phyloP scores from a whole-genome alignment of 108 stramenopile genomes.

The Pseudonitzschia multiseries region DNA sequence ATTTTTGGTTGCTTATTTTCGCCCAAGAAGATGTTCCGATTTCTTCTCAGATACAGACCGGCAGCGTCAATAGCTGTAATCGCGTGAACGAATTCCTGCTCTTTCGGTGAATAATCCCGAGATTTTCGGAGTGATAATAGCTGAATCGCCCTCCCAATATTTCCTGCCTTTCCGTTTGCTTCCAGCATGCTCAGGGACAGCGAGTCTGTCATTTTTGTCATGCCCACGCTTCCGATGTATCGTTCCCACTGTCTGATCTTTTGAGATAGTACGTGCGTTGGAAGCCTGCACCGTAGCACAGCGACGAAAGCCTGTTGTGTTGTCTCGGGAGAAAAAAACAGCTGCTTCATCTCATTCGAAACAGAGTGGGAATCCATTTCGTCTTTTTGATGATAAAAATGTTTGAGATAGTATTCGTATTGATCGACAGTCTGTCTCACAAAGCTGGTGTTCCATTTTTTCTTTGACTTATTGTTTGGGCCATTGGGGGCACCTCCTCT shows the following conservation, averaged over 20 bases:
- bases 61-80: slow-evolving; percentile 67
- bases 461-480: neutral
- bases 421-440: slow-evolving; percentile 28
- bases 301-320: slow-evolving; percentile 55
- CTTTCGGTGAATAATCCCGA: slow-evolving; percentile 50
- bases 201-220: slow-evolving; percentile 62
- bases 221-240: slow-evolving; percentile 57
- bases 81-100: slow-evolving; percentile 61
- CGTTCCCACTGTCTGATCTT: slow-evolving; percentile 67
- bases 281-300: slow-evolving; percentile 54
- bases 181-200: slow-evolving; percentile 73
- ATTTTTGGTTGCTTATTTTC: slow-evolving; percentile 70
- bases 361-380: neutral
- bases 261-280: slow-evolving; percentile 50
- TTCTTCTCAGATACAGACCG: slow-evolving; percentile 46
- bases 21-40: slow-evolving; percentile 66
- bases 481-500: slow-evolving; percentile 23
- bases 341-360: slow-evolving; percentile 22
- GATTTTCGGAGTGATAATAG: slow-evolving; percentile 60
- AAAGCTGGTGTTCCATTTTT: slow-evolving; percentile 29
- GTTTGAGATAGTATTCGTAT: slow-evolving; percentile 34
- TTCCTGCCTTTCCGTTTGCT: slow-evolving; percentile 85
- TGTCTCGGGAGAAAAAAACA: slow-evolving; percentile 52
- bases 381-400: slow-evolving; percentile 22
- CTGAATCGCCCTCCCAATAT: slow-evolving; percentile 67